phyloP scores from a whole-genome alignment of 2,329 filamentous ascomycete genomes.

The Scedosporium boydii region DNA sequence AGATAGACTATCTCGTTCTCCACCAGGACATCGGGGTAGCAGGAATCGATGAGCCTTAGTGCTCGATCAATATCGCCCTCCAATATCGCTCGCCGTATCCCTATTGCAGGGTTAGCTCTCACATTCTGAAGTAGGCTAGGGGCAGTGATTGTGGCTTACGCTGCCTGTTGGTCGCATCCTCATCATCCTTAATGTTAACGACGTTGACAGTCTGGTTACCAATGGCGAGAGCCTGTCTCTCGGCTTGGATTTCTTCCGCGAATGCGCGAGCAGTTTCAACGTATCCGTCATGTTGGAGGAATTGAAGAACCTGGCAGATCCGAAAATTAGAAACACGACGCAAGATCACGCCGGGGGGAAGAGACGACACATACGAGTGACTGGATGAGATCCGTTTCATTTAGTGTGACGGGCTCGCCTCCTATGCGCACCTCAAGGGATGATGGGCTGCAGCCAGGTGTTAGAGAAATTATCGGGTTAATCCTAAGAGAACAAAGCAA shows the following conservation, averaged over 20 bases:
- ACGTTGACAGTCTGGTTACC: conserved; percentile 42
- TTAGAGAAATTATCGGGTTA: not conserved
- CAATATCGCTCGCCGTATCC: conserved; percentile 76
- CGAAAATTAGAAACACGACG: not conserved
- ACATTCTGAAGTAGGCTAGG: not conserved
- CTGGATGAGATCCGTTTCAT: conserved; percentile 73
- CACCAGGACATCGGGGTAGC: conserved; percentile 71
- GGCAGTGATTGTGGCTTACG: conserved; percentile 41
- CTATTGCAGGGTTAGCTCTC: conserved; percentile 30
- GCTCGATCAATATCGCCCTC: conserved; percentile 89
- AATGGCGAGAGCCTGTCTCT: conserved; percentile 60
- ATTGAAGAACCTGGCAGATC: conserved; percentile 56
- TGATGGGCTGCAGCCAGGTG: not conserved
- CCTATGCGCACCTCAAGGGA: not conserved
- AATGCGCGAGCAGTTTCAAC: conserved; percentile 88
- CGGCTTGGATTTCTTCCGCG: conserved; percentile 65
- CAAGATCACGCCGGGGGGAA: not conserved
- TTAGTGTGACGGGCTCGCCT: conserved; percentile 42
- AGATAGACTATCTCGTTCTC: conserved; percentile 82
- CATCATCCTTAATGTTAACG: conserved; percentile 66
- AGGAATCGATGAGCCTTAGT: conserved; percentile 67
- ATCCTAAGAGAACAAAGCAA: not conserved
- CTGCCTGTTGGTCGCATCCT: conserved; percentile 79
- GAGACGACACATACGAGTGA: conserved; percentile 47
- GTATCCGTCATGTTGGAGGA: conserved; percentile 89